phyloP scores from a whole-genome alignment of 192 early-diverging fungal species.

The Rhizophlyctis rosea region DNA sequence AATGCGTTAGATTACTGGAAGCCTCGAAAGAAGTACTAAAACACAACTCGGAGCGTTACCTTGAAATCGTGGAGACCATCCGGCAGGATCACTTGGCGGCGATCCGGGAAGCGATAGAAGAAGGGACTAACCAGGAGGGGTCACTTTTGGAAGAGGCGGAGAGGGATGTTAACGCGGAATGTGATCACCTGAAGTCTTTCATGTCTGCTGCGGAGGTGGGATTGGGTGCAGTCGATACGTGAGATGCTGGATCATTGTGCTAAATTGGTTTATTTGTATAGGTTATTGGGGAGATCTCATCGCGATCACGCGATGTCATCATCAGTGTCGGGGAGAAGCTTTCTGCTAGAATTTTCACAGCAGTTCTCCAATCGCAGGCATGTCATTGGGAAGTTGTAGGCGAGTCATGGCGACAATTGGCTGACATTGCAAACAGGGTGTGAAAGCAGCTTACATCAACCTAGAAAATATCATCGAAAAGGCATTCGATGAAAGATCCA shows the following conservation, averaged over 20 bases:
- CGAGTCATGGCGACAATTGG: constrained; percentile 74
- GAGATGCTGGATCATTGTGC: too few species aligned
- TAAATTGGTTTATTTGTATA: too few species aligned
- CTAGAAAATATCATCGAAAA: constrained; percentile 81
- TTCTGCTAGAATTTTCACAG: constrained; percentile 84
- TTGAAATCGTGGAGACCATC: constrained; percentile 80
- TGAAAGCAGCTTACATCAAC: constrained; percentile 81
- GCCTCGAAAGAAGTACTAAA: constrained; percentile 71
- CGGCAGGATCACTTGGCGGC: constrained; percentile 76
- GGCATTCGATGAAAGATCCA: constrained; percentile 70
- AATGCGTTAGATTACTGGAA: constrained; percentile 50
- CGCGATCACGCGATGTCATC: constrained; percentile 92
- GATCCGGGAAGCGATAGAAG: constrained; percentile 35
- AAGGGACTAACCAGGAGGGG: constrained; percentile 13
- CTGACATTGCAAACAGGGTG: constrained; percentile 46
- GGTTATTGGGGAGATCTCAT: constrained; percentile 97
- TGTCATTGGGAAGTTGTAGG: not conserved
- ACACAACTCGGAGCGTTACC: constrained; percentile 65
- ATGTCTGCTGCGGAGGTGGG: constrained; percentile 87
- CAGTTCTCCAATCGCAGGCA: constrained; percentile 65
- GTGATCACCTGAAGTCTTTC: constrained; percentile 74
- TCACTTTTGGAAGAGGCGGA: too few species aligned
- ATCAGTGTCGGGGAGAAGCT: constrained; percentile 93
- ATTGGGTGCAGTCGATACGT: too few species aligned
- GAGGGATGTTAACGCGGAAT: constrained; percentile 72